Conservation (phyloP, 768 basidiomycete genomes). For the Amanita pallidorosea region DNA sequence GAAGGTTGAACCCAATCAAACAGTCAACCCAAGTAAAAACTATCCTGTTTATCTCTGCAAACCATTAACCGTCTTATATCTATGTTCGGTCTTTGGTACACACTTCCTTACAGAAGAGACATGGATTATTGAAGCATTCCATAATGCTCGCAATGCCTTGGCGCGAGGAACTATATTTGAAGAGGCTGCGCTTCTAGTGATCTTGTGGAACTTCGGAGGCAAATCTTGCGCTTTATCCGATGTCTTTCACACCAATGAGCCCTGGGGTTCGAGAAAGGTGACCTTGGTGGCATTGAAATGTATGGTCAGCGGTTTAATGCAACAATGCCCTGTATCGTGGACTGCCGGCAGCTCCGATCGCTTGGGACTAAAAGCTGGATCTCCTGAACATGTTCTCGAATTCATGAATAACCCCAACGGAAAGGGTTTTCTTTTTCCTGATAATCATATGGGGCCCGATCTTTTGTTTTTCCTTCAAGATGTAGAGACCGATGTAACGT, state of each 20-base stretch:
- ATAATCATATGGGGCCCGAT: constrained; percentile 11
- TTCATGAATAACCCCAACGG: constrained; percentile 6
- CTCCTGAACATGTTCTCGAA: constrained; percentile 4
- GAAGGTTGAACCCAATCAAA: not conserved
- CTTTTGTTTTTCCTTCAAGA: constrained; percentile 10
- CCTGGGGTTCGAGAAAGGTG: constrained; percentile 6
- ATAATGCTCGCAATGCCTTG: not conserved
- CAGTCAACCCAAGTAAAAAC: not conserved
- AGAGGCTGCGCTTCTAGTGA: not conserved
- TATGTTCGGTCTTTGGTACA: constrained; percentile 8
- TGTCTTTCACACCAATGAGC: constrained; percentile 7
- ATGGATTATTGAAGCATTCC: constrained; percentile 4
- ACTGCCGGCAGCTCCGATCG: constrained; percentile 3
- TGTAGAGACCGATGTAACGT: no score
- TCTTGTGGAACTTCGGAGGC: constrained; percentile 7
- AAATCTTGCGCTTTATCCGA: constrained; percentile 4
- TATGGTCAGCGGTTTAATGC: constrained; percentile 5
- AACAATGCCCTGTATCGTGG: constrained; percentile 8
- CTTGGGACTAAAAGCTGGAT: constrained; percentile 3
- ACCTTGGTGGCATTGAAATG: constrained; percentile 6
- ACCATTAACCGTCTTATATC: constrained; percentile 9
- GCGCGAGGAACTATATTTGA: constrained; percentile 2
- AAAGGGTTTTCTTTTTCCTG: constrained; percentile 7
- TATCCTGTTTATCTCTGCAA: constrained; percentile 10
- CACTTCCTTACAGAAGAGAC: constrained; percentile 1